These are phyloP conservation scores for Ogataea kodamae DNA, from an alignment of 805 yeast species.

Conservation along the genomic window DNA sequence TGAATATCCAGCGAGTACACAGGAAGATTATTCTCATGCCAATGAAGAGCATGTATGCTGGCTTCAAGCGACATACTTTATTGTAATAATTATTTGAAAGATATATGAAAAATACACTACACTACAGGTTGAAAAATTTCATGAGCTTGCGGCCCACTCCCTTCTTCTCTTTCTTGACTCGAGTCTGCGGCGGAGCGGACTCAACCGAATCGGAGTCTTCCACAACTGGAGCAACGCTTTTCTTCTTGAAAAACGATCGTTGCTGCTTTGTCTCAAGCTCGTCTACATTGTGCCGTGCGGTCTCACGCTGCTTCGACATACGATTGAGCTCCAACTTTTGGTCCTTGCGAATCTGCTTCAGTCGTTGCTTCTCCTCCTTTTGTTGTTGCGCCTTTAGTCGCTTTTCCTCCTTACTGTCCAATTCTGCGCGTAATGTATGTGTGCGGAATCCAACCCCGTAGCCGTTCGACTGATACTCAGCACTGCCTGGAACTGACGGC, in stretches of 20 bases:
- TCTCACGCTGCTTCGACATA: slow-evolving; percentile 26
- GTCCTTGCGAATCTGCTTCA: slow-evolving; percentile 23
- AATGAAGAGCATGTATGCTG: slow-evolving; percentile 54
- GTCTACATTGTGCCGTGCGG: slow-evolving; percentile 21
- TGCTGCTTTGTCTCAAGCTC: slow-evolving; percentile 9
- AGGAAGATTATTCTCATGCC: slow-evolving; percentile 76
- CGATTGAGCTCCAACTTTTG: slow-evolving; percentile 23
- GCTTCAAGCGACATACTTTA: slow-evolving; percentile 29
- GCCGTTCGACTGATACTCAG: slow-evolving; percentile 28
- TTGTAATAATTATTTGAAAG: background rate
- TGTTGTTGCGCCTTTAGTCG: slow-evolving; percentile 15
- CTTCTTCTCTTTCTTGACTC: slow-evolving; percentile 9
- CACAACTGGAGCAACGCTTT: background rate
- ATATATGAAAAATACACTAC: slow-evolving; percentile 1
- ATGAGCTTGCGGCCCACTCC: slow-evolving; percentile 23
- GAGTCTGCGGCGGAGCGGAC: slow-evolving; percentile 5
- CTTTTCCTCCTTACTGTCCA: slow-evolving; percentile 16
- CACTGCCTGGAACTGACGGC: background rate
- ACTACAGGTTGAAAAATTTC: slow-evolving; percentile 29
- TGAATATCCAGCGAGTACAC: slow-evolving; percentile 68
- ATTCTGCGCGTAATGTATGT: slow-evolving; percentile 29
- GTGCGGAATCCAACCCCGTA: slow-evolving; percentile 29
- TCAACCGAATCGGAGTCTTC: slow-evolving; percentile 5
- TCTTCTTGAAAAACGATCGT: slow-evolving; percentile 11
- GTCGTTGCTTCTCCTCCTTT: slow-evolving; percentile 21